A percentile compares a stretch with the other conserved stretches of the same genome.
phyloP scores from a whole-genome alignment of 1,284 basidiomycete genomes.

The Cutaneotrichosporon sp. region DNA sequence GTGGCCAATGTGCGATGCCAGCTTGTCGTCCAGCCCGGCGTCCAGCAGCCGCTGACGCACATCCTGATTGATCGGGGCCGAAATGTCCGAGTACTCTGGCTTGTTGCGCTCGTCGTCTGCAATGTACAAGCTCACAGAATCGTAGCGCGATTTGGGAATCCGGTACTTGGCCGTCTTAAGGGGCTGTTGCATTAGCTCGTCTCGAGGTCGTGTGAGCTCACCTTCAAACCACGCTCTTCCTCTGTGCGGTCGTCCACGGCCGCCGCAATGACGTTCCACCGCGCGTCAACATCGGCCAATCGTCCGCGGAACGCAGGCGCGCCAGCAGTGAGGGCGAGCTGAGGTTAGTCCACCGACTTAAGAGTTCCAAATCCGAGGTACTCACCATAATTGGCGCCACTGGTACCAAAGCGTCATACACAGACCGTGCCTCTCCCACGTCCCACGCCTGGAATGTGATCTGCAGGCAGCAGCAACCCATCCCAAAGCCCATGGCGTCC shows the following conservation, averaged over 20 bases:
- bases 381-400: slow-evolving; percentile 77
- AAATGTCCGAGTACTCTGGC: slow-evolving; percentile 87
- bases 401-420: slow-evolving; percentile 93
- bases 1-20: slow-evolving; percentile 90
- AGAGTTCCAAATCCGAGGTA: too few species aligned
- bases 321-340: slow-evolving; percentile 82
- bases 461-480: slow-evolving; percentile 98
- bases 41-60: slow-evolving; percentile 67
- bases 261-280: slow-evolving; percentile 97
- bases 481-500: slow-evolving; percentile 99
- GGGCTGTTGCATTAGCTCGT: slow-evolving; percentile 52
- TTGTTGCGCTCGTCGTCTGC: slow-evolving; percentile 81
- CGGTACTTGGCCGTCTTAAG: slow-evolving; percentile 65
- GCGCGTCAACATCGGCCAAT: slow-evolving; percentile 91
- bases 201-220: neutral
- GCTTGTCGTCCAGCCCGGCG: slow-evolving; percentile 76
- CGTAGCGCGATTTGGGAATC: slow-evolving; percentile 95
- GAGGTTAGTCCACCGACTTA: too few species aligned
- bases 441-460: slow-evolving; percentile 97
- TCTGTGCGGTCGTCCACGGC: slow-evolving; percentile 95
- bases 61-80: slow-evolving; percentile 69
- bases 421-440: slow-evolving; percentile 78
- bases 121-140: slow-evolving; percentile 91
- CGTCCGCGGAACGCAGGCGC: slow-evolving; percentile 92
- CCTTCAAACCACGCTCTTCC: slow-evolving; percentile 80